Evolutionary conservation across 495 filamentous ascomycete species (phyloP).

Genomic region (Penicillium egyptiacum): DNA sequence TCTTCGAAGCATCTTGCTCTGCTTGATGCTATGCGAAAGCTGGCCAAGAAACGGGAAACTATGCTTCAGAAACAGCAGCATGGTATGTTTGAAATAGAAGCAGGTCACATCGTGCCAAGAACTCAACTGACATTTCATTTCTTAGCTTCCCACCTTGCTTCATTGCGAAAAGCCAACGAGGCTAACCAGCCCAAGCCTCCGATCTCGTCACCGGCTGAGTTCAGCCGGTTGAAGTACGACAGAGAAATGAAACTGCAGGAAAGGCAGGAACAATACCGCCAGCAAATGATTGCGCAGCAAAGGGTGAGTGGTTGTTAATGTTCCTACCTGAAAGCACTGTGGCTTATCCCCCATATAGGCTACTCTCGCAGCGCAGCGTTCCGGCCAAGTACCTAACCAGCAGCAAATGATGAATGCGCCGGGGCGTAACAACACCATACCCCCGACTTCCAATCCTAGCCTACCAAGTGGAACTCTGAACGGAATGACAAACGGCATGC

Average conservation of each 20-base stretch:
- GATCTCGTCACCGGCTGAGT: constrained; percentile 77
- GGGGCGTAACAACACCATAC: constrained; percentile 43
- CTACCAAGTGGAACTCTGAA: constrained; percentile 35
- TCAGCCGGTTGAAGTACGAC: constrained; percentile 84
- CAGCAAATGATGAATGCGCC: constrained; percentile 43
- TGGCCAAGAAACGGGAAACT: constrained; percentile 90
- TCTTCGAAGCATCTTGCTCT: constrained; percentile 82
- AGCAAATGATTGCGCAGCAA: constrained; percentile 60
- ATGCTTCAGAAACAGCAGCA: constrained; percentile 83
- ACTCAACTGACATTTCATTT: constrained; percentile 10
- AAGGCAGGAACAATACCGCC: constrained; percentile 65
- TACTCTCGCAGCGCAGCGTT: constrained; percentile 44
- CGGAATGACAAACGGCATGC: constrained; percentile 42
- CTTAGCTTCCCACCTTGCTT: constrained; percentile 62
- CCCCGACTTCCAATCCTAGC: constrained; percentile 36
- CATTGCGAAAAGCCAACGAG: constrained; percentile 70
- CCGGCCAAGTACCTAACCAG: constrained; percentile 46
- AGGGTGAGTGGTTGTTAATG: constrained; percentile 47
- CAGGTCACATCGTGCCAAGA: constrained; percentile 13
- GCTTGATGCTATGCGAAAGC: constrained; percentile 91
- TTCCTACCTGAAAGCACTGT: constrained; percentile 12
- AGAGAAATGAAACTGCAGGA: constrained; percentile 76
- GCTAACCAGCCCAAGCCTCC: constrained; percentile 57
- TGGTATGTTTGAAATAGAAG: constrained; percentile 41
- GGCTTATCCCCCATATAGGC: constrained; percentile 26